phyloP scores from a whole-genome alignment of 148 eudicot species.

The Suaeda aralocaspica region DNA sequence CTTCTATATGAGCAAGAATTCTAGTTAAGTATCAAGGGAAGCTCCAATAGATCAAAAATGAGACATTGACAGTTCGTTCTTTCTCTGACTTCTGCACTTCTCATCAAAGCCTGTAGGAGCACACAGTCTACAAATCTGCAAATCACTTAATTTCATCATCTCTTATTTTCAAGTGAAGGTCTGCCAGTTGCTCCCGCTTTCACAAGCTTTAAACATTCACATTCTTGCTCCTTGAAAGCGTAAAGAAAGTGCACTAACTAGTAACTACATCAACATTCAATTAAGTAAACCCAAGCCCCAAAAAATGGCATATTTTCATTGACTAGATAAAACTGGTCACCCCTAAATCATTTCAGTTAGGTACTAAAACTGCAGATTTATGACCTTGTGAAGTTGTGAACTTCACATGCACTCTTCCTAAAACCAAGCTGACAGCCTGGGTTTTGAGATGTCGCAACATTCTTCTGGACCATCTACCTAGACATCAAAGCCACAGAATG shows the following conservation, averaged over 20 bases:
- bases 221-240: not conserved
- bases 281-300: conserved; percentile 16
- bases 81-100: not conserved
- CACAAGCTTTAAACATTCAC: not conserved
- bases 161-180: not conserved
- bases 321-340: conserved; percentile 2
- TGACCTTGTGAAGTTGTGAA: conserved; percentile 16
- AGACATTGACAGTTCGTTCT: not conserved
- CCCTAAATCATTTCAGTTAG: conserved; percentile 9
- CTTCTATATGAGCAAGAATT: not conserved
- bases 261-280: conserved; percentile 11
- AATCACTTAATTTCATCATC: not conserved
- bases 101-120: too few relatives aligned
- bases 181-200: not conserved
- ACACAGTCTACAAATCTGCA: not conserved
- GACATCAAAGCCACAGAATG: conserved; percentile 10
- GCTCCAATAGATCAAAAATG: not conserved
- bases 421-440: conserved; percentile 13
- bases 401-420: conserved; percentile 21
- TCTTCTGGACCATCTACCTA: conserved; percentile 16
- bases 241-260: conserved; percentile 9
- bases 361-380: conserved; percentile 16
- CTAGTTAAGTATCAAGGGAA: not conserved
- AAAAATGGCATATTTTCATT: conserved; percentile 14
- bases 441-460: conserved; percentile 16